These are phyloP conservation scores for Thamnidium elegans DNA, from an alignment of 192 early-diverging fungal genomes.

Conservation along the genomic window DNA sequence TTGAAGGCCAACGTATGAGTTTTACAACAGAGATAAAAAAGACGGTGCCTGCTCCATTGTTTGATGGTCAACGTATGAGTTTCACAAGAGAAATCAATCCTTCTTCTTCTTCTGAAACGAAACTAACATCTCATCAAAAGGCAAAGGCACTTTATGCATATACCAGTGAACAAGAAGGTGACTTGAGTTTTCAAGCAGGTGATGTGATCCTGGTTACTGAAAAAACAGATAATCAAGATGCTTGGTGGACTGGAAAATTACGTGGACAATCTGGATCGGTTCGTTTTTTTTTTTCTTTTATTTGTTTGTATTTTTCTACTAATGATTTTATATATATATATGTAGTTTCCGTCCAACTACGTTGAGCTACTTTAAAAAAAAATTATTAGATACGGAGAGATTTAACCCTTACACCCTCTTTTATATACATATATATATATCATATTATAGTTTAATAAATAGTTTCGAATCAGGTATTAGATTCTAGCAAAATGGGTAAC, in stretches of 20 bases:
- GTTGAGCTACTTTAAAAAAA: not conserved
- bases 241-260: conserved; percentile 45
- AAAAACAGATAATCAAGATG: conserved; percentile 37
- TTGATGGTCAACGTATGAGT: not conserved
- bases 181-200: conserved; percentile 40
- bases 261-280: conserved; percentile 27
- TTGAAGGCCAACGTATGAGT: not conserved
- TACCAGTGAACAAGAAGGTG: conserved; percentile 33
- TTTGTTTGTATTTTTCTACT: not conserved
- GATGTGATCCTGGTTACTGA: conserved; percentile 43
- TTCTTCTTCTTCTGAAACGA: conserved; percentile 45
- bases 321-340: conserved; percentile 1
- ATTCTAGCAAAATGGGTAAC: too few species aligned
- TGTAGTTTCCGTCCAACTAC: conserved; percentile 10
- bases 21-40: not conserved
- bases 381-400: not conserved
- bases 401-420: too few species aligned
- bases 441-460: too few species aligned
- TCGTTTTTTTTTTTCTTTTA: conserved; percentile 5
- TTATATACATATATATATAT: not conserved
- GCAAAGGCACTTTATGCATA: conserved; percentile 41
- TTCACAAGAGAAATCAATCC: conserved; percentile 3
- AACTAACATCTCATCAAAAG: conserved; percentile 8
- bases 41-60: not conserved
- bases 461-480: too few species aligned